Percentiles rank a stretch among this genome's conserved stretches.
phyloP scores from a whole-genome alignment of 2,329 filamentous ascomycete genomes.

The Aspergillus sp. region DNA sequence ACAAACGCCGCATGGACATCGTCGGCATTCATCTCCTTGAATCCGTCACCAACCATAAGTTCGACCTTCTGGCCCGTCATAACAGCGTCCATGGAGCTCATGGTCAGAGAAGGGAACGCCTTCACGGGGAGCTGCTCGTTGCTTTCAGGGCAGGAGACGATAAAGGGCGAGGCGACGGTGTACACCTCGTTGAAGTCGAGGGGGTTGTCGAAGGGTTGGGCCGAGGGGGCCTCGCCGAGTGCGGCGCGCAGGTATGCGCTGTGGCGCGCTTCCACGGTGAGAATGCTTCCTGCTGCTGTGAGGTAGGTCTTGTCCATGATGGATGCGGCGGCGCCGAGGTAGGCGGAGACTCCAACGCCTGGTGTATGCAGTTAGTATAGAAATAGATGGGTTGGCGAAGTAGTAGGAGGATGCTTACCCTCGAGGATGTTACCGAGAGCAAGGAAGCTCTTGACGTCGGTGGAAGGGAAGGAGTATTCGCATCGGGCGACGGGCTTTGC shows the following conservation, averaged over 20 bases:
- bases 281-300: constrained; percentile 61
- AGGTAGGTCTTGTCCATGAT: constrained; percentile 61
- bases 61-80: neutral
- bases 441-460: constrained; percentile 52
- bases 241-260: constrained; percentile 59
- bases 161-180: constrained; percentile 65
- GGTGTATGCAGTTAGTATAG: neutral
- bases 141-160: constrained; percentile 55
- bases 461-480: constrained; percentile 57
- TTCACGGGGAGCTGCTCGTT: constrained; percentile 60
- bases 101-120: constrained; percentile 55
- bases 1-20: constrained; percentile 23
- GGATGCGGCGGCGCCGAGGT: constrained; percentile 61
- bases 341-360: constrained; percentile 57
- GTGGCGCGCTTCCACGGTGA: constrained; percentile 66
- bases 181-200: constrained; percentile 60
- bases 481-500: constrained; percentile 54
- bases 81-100: neutral
- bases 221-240: constrained; percentile 53
- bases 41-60: neutral
- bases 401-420: too few relatives aligned
- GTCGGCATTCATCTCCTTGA: constrained; percentile 22
- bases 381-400: too few relatives aligned
- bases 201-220: constrained; percentile 61
- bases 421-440: constrained; percentile 56